Evolutionary conservation across 192 early-diverging fungal species (phyloP).

Genomic region (Funneliformis geosporum): DNA sequence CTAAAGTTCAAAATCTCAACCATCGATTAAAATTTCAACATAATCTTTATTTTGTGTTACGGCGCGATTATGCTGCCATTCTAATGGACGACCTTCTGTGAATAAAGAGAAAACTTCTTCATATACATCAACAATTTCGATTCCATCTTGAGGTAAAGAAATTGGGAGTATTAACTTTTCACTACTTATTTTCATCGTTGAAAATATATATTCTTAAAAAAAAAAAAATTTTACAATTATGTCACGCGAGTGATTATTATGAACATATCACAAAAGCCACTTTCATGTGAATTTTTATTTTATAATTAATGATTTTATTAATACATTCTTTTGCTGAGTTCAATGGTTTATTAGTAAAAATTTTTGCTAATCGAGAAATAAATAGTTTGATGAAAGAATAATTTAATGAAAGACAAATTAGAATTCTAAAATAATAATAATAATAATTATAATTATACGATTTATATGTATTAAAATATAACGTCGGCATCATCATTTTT

Average conservation of each 20-base stretch:
- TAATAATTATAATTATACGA: background rate
- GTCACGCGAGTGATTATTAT: too few relatives aligned
- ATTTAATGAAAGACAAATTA: too few relatives aligned
- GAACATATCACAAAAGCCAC: too few relatives aligned
- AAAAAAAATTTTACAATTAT: background rate
- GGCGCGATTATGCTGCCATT: conserved; percentile 34
- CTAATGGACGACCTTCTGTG: conserved; percentile 31
- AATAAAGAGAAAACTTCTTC: conserved; percentile 36
- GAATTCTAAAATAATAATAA: too few relatives aligned
- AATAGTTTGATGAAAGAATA: too few relatives aligned
- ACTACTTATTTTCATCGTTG: background rate
- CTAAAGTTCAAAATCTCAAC: background rate
- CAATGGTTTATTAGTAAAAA: too few relatives aligned
- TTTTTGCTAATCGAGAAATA: too few relatives aligned
- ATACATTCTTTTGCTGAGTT: too few relatives aligned
- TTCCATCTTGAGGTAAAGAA: conserved; percentile 1
- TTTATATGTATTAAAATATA: conserved; percentile 50
- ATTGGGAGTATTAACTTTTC: background rate
- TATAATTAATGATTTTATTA: too few relatives aligned
- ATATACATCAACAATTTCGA: conserved; percentile 26
- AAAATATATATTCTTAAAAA: background rate
- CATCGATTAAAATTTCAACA: conserved; percentile 33
- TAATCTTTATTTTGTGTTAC: conserved; percentile 32
- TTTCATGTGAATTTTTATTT: too few relatives aligned
- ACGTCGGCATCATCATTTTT: conserved; percentile 56